These are phyloP conservation scores for Tagetes erecta DNA, from an alignment of 129 eudicot species.

Conservation along the genomic window DNA sequence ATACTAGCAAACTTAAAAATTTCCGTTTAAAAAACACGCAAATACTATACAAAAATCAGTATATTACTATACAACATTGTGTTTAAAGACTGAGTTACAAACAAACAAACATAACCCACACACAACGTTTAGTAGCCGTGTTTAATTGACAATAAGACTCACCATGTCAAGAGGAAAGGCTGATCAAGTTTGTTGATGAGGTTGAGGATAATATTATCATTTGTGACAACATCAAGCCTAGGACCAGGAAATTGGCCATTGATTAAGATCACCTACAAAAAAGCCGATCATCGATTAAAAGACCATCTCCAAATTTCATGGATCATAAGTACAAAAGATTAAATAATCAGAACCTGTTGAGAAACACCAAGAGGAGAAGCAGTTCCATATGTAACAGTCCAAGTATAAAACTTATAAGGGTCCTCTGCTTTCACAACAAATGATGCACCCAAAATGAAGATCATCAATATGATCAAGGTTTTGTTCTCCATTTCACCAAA, in stretches of 20 bases:
- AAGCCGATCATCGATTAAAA: conserved; percentile 11
- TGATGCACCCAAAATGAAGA: conserved; percentile 42
- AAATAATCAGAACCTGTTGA: conserved; percentile 67
- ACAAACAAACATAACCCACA: too few species aligned
- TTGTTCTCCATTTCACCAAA: conserved; percentile 48
- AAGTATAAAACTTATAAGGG: conserved; percentile 70
- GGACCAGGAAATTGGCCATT: conserved; percentile 99
- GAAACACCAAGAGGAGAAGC: conserved; percentile 85
- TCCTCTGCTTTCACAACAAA: conserved; percentile 73
- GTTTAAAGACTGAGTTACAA: too few species aligned
- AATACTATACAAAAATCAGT: background rate
- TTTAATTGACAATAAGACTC: conserved; percentile 31
- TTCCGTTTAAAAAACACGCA: background rate
- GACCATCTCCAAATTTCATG: background rate
- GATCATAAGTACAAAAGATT: background rate
- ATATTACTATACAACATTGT: background rate
- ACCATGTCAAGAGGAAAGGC: conserved; percentile 95
- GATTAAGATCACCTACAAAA: conserved; percentile 77
- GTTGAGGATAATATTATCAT: conserved; percentile 75
- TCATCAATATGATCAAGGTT: conserved; percentile 31
- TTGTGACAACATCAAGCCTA: conserved; percentile 68
- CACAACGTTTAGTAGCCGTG: background rate
- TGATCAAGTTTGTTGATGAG: conserved; percentile 74
- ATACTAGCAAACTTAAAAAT: too few species aligned
- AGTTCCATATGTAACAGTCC: conserved; percentile 97